Evolutionary conservation across 495 filamentous ascomycete genomes (phyloP).

Genomic region (Delitschia confertaspora): DNA sequence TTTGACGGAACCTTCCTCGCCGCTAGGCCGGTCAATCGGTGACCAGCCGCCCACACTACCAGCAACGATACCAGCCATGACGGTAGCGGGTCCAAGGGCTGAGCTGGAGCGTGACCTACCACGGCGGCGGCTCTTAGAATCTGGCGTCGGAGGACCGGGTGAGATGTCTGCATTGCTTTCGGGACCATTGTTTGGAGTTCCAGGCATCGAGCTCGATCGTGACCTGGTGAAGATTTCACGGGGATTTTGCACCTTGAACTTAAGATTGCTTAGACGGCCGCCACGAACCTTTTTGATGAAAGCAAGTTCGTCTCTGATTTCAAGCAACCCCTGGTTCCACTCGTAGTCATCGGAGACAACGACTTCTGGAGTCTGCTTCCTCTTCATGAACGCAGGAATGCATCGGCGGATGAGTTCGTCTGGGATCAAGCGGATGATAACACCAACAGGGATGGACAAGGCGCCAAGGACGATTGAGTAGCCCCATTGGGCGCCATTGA

Average conservation of each 20-base stretch:
- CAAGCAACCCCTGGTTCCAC: slow-evolving; percentile 37
- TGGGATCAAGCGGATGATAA: slow-evolving; percentile 65
- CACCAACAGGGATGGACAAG: slow-evolving; percentile 60
- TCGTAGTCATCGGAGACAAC: slow-evolving; percentile 67
- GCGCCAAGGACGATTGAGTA: slow-evolving; percentile 63
- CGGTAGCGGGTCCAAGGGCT: slow-evolving; percentile 70
- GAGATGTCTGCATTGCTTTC: slow-evolving; percentile 42
- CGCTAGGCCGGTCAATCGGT: slow-evolving; percentile 57
- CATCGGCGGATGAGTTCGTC: slow-evolving; percentile 53
- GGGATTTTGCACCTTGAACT: slow-evolving; percentile 75
- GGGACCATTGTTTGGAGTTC: slow-evolving; percentile 56
- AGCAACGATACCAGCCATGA: slow-evolving; percentile 81
- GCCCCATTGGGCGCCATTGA: slow-evolving; percentile 64
- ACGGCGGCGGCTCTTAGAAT: slow-evolving; percentile 60
- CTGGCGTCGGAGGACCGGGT: slow-evolving; percentile 55
- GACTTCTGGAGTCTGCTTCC: slow-evolving; percentile 32
- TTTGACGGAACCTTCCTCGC: slow-evolving; percentile 43
- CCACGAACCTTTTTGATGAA: slow-evolving; percentile 68
- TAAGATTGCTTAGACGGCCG: slow-evolving; percentile 78
- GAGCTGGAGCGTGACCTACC: slow-evolving; percentile 81
- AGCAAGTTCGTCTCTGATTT: slow-evolving; percentile 36
- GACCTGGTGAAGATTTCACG: slow-evolving; percentile 66
- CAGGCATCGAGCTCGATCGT: slow-evolving; percentile 51
- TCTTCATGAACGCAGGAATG: slow-evolving; percentile 38
- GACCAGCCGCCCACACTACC: slow-evolving; percentile 85